These are phyloP conservation scores for Boletus patriciae DNA, from an alignment of 768 basidiomycete species.

Conservation along the genomic window DNA sequence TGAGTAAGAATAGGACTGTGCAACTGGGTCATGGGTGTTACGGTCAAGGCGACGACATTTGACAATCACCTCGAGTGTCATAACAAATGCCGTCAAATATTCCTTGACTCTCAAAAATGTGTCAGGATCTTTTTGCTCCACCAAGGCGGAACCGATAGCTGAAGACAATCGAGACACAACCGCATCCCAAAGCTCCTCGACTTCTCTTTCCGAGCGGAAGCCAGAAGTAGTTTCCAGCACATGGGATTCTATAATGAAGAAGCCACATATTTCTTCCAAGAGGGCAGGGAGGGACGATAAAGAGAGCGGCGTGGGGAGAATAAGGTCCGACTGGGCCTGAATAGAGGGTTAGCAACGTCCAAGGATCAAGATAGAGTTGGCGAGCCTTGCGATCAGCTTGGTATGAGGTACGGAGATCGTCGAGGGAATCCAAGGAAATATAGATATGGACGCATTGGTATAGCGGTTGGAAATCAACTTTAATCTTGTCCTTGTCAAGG, in stretches of 20 bases:
- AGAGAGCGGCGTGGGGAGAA: slow-evolving; percentile 75
- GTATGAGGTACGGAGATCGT: slow-evolving; percentile 87
- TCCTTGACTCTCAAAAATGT: slow-evolving; percentile 83
- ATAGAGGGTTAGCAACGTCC: slow-evolving; percentile 15
- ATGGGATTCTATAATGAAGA: slow-evolving; percentile 94
- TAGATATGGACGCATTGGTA: slow-evolving; percentile 98
- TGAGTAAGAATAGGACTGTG: slow-evolving; percentile 82
- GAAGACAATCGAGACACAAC: slow-evolving; percentile 72
- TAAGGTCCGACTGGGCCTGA: slow-evolving; percentile 95
- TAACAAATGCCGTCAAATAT: slow-evolving; percentile 78
- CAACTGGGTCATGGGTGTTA: slow-evolving; percentile 6
- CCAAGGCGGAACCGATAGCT: slow-evolving; percentile 71
- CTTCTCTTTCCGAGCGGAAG: slow-evolving; percentile 88
- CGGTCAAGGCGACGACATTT: neutral
- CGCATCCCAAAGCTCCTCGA: slow-evolving; percentile 94
- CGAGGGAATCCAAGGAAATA: slow-evolving; percentile 83
- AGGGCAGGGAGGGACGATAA: slow-evolving; percentile 68
- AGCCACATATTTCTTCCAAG: slow-evolving; percentile 93
- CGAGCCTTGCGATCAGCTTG: slow-evolving; percentile 93
- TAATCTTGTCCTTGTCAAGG: slow-evolving; percentile 84
- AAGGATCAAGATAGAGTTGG: neutral
- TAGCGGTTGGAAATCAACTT: slow-evolving; percentile 91
- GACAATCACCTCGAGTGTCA: slow-evolving; percentile 79
- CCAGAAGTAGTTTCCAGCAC: slow-evolving; percentile 85
- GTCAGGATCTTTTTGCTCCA: slow-evolving; percentile 75